Conservation (phyloP, 129 eudicot species). For the Pittosporum tobira region DNA sequence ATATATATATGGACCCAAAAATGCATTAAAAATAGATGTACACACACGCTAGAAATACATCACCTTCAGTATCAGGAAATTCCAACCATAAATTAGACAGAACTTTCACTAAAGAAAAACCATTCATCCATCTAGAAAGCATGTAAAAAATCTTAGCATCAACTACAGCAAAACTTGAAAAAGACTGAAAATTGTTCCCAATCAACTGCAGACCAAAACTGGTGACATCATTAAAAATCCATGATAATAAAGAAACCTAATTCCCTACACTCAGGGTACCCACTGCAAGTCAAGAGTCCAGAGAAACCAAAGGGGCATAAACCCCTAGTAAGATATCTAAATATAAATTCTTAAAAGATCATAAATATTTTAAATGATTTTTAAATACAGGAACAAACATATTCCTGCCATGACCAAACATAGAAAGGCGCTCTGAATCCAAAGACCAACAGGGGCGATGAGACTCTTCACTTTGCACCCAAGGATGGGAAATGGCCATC, state of each 20-base stretch:
- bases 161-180: not conserved
- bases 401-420: not conserved
- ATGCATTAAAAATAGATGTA: too few relatives aligned
- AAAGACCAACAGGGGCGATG: not conserved
- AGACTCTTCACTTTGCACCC: conserved; percentile 45
- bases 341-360: conserved; percentile 39
- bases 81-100: too few relatives aligned
- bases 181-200: conserved; percentile 9
- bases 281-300: conserved; percentile 14
- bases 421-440: not conserved
- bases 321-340: conserved; percentile 33
- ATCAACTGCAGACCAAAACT: conserved; percentile 35
- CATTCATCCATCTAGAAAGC: too few relatives aligned
- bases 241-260: conserved; percentile 18
- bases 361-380: conserved; percentile 5
- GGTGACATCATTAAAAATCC: conserved; percentile 26
- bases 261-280: conserved; percentile 23
- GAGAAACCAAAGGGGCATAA: conserved; percentile 13
- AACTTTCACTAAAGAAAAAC: too few relatives aligned
- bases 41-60: too few relatives aligned
- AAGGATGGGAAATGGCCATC: conserved; percentile 68
- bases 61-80: too few relatives aligned
- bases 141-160: not conserved
- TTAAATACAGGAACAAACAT: conserved; percentile 12
- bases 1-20: too few relatives aligned